Conservation (phyloP, 768 basidiomycete species). For the Termitomyces sp. region DNA sequence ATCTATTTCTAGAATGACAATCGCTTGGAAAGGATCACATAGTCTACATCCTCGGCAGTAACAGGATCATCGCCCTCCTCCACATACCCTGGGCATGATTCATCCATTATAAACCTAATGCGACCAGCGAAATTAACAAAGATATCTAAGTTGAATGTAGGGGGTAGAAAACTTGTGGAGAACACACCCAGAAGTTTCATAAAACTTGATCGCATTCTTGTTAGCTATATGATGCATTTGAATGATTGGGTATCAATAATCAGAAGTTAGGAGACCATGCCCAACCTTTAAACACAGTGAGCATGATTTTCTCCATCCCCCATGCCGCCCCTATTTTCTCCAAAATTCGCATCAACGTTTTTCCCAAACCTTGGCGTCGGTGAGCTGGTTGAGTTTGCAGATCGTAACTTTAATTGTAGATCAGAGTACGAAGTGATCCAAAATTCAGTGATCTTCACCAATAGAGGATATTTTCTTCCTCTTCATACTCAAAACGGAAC, state of each 20-base stretch:
- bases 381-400: conserved; percentile 51
- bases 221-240: conserved; percentile 37
- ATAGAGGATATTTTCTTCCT: conserved; percentile 57
- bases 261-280: not conserved
- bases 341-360: conserved; percentile 45
- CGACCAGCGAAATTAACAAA: not conserved
- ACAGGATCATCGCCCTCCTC: conserved; percentile 26
- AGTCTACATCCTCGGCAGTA: conserved; percentile 33
- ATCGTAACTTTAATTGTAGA: conserved; percentile 57
- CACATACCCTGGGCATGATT: conserved; percentile 43
- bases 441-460: conserved; percentile 42
- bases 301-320: conserved; percentile 65
- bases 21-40: conserved; percentile 41
- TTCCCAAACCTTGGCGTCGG: conserved; percentile 59
- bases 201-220: conserved; percentile 43
- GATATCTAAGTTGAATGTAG: not conserved
- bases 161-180: too few relatives aligned
- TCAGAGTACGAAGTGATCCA: not conserved
- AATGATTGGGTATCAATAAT: conserved; percentile 4
- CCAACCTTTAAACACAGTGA: conserved; percentile 76
- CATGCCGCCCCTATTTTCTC: conserved; percentile 46
- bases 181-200: conserved; percentile 50
- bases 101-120: conserved; percentile 52
- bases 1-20: conserved; percentile 1
- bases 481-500: conserved; percentile 77